Conservation (phyloP, 768 basidiomycete genomes). For the Mycena epipterygia region DNA sequence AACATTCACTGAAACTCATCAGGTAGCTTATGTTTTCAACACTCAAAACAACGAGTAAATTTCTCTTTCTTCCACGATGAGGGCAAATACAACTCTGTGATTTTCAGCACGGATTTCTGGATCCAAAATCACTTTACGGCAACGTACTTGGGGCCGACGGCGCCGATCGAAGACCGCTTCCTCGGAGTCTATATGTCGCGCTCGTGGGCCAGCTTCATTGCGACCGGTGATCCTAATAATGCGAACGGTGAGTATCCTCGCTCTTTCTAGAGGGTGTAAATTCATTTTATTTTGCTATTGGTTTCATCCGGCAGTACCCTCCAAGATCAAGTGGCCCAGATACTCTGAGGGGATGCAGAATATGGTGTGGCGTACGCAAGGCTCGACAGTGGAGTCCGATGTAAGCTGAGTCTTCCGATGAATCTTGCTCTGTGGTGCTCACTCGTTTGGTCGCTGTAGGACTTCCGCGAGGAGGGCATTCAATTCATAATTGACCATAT, state of each 20-base stretch:
- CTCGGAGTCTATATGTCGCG: slow-evolving; percentile 29
- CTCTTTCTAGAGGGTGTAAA: no score
- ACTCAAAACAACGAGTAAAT: slow-evolving; percentile 29
- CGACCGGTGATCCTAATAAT: slow-evolving; percentile 33
- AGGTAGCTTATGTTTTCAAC: slow-evolving; percentile 34
- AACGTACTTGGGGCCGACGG: slow-evolving; percentile 23
- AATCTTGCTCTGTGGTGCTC: background rate
- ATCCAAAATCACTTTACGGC: slow-evolving; percentile 30
- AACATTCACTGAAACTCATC: background rate
- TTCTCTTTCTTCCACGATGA: background rate
- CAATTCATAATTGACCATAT: slow-evolving; percentile 30
- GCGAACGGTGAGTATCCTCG: background rate
- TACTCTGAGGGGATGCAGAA: slow-evolving; percentile 22
- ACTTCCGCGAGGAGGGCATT: slow-evolving; percentile 21
- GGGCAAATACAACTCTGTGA: background rate
- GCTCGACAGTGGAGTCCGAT: slow-evolving; percentile 18
- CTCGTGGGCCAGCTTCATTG: slow-evolving; percentile 31
- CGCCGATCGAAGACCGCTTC: slow-evolving; percentile 33
- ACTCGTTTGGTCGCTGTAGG: background rate
- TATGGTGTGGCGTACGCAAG: slow-evolving; percentile 33
- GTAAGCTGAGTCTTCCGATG: slow-evolving; percentile 9
- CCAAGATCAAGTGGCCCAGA: slow-evolving; percentile 18
- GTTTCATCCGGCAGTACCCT: background rate
- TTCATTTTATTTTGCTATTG: no score
- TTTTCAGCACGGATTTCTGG: slow-evolving; percentile 28